Evolutionary conservation across 148 eudicot genomes (phyloP).

Genomic region (Bassia scoparia): DNA sequence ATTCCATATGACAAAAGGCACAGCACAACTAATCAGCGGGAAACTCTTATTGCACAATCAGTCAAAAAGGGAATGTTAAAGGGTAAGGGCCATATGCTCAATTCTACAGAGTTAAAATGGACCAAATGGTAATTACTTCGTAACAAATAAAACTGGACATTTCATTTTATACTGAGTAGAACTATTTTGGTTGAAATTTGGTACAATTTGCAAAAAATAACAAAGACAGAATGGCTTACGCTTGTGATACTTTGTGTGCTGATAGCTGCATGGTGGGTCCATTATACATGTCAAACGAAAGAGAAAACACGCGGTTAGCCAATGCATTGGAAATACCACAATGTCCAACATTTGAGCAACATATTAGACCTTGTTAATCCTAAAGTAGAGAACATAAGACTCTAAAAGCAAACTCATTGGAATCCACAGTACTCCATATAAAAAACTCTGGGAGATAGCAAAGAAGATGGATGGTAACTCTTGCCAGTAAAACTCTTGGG

Average conservation of each 20-base stretch:
- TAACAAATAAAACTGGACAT: not conserved
- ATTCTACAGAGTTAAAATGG: not conserved
- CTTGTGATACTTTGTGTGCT: constrained; percentile 97
- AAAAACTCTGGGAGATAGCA: not conserved
- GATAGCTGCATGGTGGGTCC: constrained; percentile 62
- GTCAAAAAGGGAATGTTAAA: not conserved
- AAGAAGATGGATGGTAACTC: not conserved
- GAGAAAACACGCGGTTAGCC: constrained; percentile 28
- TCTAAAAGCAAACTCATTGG: not conserved
- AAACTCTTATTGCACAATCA: not conserved
- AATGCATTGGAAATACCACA: not conserved
- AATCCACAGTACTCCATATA: not conserved
- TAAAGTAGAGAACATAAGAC: not conserved
- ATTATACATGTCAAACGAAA: constrained; percentile 42
- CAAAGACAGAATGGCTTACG: constrained; percentile 51
- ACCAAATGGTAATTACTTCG: not conserved
- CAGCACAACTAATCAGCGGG: not conserved
- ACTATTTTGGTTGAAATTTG: too few relatives aligned
- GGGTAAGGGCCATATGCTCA: not conserved
- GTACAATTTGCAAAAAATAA: not conserved
- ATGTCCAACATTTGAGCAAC: constrained; percentile 9
- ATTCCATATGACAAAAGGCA: not conserved
- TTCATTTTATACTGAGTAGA: too few relatives aligned
- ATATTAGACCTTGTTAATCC: not conserved
- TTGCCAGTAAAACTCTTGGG: not conserved